A percentile compares a stretch with the other conserved stretches of the same genome.
Evolutionary conservation across 768 basidiomycete species (phyloP).

Genomic region (Termitomyces sp.): DNA sequence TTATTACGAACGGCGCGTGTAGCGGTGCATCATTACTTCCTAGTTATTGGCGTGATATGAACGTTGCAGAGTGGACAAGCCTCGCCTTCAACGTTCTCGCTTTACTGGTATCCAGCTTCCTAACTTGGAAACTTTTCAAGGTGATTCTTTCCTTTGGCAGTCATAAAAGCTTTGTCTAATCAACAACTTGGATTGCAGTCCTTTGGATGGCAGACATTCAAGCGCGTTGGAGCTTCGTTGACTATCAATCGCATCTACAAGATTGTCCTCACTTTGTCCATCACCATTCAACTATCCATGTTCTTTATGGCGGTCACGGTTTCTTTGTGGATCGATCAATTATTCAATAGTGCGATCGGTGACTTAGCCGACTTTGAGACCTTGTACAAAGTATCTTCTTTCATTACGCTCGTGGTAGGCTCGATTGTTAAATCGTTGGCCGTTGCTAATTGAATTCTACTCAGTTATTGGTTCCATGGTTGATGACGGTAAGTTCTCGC

Average conservation of each 20-base stretch:
- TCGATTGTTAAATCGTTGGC: background rate
- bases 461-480: conserved; percentile 67
- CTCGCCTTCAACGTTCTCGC: conserved; percentile 58
- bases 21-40: conserved; percentile 43
- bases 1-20: conserved; percentile 67
- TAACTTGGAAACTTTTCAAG: conserved; percentile 75
- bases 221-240: conserved; percentile 73
- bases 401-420: conserved; percentile 57
- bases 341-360: conserved; percentile 62
- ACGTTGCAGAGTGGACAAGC: conserved; percentile 57
- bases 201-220: conserved; percentile 88
- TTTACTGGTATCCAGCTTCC: conserved; percentile 52
- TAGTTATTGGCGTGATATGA: conserved; percentile 59
- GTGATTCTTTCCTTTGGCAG: conserved; percentile 26
- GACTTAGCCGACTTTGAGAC: conserved; percentile 37
- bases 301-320: conserved; percentile 74
- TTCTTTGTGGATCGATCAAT: conserved; percentile 73
- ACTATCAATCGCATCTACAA: conserved; percentile 74
- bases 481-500: conserved; percentile 41
- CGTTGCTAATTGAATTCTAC: conserved; percentile 7
- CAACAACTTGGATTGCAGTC: conserved; percentile 28
- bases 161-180: background rate
- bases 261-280: conserved; percentile 63
- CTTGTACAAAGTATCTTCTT: conserved; percentile 52
- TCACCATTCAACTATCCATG: conserved; percentile 67